phyloP scores from a whole-genome alignment of 2,329 filamentous ascomycete genomes.

The Tolypocladium pustulatum region DNA sequence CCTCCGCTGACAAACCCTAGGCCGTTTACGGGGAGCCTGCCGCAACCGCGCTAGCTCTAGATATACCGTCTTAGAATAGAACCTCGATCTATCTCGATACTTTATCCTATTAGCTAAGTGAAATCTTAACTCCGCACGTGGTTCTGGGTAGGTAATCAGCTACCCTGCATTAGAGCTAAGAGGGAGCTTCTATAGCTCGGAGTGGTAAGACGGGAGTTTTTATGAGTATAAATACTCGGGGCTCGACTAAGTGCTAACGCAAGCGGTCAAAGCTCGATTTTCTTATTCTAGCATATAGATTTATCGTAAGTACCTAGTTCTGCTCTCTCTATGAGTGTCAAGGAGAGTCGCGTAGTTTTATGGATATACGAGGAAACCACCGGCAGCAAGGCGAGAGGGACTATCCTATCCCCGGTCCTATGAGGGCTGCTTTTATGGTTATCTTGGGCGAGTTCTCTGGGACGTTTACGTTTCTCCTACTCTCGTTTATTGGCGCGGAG shows the following conservation, averaged over 20 bases:
- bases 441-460: slow-evolving; percentile 39
- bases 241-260: neutral
- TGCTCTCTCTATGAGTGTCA: neutral
- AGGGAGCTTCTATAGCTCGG: neutral
- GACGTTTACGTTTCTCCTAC: slow-evolving; percentile 41
- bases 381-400: neutral
- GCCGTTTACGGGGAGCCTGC: neutral
- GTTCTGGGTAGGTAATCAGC: neutral
- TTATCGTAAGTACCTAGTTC: neutral
- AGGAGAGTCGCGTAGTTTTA: neutral
- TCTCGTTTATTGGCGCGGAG: slow-evolving; percentile 28
- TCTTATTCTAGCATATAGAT: neutral
- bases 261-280: neutral
- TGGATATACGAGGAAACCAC: neutral
- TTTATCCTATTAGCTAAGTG: no score
- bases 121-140: neutral
- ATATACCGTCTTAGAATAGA: neutral
- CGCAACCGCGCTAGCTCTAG: neutral
- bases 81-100: neutral
- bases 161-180: neutral
- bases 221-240: neutral
- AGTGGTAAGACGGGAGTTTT: neutral
- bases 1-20: neutral
- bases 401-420: neutral
- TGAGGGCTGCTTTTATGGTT: slow-evolving; percentile 26